Base-by-base conservation (phyloP, 202 grass and related monocot genomes). In the Schoenoplectus tabernaemontani region DNA sequence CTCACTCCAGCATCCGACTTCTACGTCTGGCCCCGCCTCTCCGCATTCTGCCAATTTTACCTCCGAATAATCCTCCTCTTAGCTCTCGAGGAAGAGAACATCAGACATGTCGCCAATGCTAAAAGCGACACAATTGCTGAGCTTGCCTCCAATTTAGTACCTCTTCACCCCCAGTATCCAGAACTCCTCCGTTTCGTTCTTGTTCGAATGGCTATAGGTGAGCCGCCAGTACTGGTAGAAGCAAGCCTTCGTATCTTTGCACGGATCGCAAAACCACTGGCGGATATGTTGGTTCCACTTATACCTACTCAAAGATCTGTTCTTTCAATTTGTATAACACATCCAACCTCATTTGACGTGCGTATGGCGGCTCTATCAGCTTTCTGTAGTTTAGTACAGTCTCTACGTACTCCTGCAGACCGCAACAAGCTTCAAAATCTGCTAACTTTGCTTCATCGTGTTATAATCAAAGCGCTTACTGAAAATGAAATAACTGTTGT, bases 121-220 rank as follows among this genome's bases (percentile, higher is more conserved):
- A 80, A 20, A 87, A 80, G 79, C 66, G 93, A 96, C 32, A 82
- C 90, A 61, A 80, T 96, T 73, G 84, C 90, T 26, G 88, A 90
- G 79, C 93, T 96, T 54, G 90, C 84, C 0, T 81, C 84, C 80
- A 50, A 64, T 78, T 88, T 96, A 6, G 86, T 87, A 11, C 88
- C 88, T 37, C 23, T 74, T 53, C 42, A 78, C 59, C 59, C 69
- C 38, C 50, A 82, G 0, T 96, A 87, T 86, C 84, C 90, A 0
- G 90, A 96, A 20, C 84, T 96, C 26, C 93, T 93, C 41, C 82
- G 73, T 20, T 93, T 90, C 73, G 82, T 96, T 75, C 85, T 89
- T 23, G 81, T 86, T 82, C 4, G 84, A 10, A 86, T 87, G 53
- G 46, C 15, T 33, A 53, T 8, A 4, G n/a, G 9, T 4, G 13